A percentile compares a stretch with the other conserved stretches of the same genome.
These are phyloP conservation scores for Phyllosticta citribraziliensis DNA, from an alignment of 2,329 filamentous ascomycete genomes.

Conservation along the genomic window DNA sequence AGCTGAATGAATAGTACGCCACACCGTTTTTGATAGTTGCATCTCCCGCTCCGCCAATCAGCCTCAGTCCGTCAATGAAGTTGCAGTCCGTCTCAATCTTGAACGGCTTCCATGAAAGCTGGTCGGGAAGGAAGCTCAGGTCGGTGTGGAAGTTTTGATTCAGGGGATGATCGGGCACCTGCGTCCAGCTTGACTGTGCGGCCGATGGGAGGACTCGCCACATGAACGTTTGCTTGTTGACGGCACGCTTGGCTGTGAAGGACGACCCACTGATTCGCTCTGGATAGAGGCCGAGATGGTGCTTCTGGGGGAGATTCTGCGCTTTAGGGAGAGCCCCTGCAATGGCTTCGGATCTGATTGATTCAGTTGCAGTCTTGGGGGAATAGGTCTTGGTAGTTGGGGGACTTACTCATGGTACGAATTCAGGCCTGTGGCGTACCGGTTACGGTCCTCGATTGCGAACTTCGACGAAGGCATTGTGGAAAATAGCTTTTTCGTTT, in stretches of 20 bases:
- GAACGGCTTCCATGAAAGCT: conserved; percentile 37
- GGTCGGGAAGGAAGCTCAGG: conserved; percentile 39
- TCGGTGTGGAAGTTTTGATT: conserved; percentile 26
- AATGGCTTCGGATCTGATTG: conserved; percentile 27
- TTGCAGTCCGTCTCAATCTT: conserved; percentile 43
- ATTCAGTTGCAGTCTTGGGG: background rate
- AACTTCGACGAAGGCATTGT: background rate
- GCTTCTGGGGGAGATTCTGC: conserved; percentile 34
- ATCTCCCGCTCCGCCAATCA: conserved; percentile 41
- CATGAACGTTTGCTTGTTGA: conserved; percentile 36
- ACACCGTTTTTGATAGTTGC: conserved; percentile 42
- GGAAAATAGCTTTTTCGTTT: background rate
- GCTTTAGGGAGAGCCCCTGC: conserved; percentile 33
- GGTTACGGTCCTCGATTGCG: background rate
- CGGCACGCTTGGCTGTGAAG: conserved; percentile 33
- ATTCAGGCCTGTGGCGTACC: background rate
- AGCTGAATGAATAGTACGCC: conserved; percentile 40
- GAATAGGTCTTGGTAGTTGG: background rate
- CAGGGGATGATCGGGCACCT: conserved; percentile 21
- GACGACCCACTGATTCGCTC: conserved; percentile 37
- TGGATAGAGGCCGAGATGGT: conserved; percentile 36
- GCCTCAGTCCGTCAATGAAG: conserved; percentile 41
- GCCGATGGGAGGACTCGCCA: conserved; percentile 35
- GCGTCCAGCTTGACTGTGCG: conserved; percentile 23
- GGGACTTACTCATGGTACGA: background rate